phyloP scores from a whole-genome alignment of 2,329 filamentous ascomycete genomes.

The Hymenoscyphus repandus region DNA sequence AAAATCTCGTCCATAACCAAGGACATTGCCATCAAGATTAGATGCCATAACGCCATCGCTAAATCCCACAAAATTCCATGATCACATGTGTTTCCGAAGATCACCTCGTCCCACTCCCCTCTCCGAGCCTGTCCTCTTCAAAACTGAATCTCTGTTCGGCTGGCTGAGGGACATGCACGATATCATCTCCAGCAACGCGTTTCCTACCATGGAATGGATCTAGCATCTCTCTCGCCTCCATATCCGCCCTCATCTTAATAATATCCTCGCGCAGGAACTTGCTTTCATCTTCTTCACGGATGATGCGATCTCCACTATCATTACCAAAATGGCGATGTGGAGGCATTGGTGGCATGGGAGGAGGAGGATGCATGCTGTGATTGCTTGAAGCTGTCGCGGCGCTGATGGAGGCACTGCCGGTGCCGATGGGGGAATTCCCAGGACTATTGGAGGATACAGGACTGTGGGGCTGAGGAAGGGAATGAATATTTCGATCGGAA shows the following conservation, averaged over 20 bases:
- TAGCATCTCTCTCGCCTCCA: conserved; percentile 10
- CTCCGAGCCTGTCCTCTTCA: conserved; percentile 22
- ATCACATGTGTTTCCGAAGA: not conserved
- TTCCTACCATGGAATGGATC: conserved; percentile 17
- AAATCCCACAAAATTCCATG: conserved; percentile 3
- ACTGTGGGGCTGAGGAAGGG: not conserved
- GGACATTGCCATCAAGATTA: not conserved
- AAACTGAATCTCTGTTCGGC: conserved; percentile 24
- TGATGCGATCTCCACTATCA: not conserved
- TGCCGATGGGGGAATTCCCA: conserved; percentile 3
- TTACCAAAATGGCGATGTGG: not conserved
- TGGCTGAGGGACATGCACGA: conserved; percentile 24
- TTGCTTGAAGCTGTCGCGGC: not conserved
- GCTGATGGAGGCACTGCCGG: not conserved
- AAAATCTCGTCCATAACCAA: too few relatives aligned
- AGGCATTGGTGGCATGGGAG: not conserved
- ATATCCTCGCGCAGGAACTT: conserved; percentile 18
- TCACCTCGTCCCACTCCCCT: conserved; percentile 9
- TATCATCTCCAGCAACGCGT: conserved; percentile 20
- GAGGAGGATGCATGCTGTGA: not conserved
- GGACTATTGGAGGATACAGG: conserved; percentile 5
- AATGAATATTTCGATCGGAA: not conserved
- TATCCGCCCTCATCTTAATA: conserved; percentile 8
- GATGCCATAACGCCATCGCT: conserved; percentile 10
- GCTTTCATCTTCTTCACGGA: conserved; percentile 9